Evolutionary conservation across 2,329 filamentous ascomycete genomes (phyloP).

Genomic region (Clonostachys rhizophaga): DNA sequence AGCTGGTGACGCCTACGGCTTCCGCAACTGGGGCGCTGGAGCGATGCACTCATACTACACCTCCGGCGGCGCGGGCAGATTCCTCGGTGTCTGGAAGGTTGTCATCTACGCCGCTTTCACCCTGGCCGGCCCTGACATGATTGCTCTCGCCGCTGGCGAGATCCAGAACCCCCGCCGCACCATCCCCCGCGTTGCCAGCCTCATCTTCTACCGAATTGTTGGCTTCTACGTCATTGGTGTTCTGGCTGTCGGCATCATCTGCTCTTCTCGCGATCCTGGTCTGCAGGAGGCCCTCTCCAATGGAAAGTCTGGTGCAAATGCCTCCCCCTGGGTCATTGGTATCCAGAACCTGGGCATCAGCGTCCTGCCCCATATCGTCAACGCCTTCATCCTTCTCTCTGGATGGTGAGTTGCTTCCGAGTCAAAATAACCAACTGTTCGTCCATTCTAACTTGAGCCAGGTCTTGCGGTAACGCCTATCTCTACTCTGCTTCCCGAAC

Average conservation of each 20-base stretch:
- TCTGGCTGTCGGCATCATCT: conserved; percentile 47
- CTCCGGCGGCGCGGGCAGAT: conserved; percentile 50
- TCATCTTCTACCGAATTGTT: conserved; percentile 69
- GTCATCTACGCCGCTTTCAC: conserved; percentile 67
- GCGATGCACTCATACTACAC: conserved; percentile 25
- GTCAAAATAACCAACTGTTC: too few species aligned
- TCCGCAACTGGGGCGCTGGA: conserved; percentile 46
- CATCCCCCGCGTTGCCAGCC: conserved; percentile 67
- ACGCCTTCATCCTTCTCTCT: conserved; percentile 50
- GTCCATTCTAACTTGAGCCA: conserved; percentile 37
- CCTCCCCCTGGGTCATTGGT: conserved; percentile 57
- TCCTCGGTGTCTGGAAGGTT: conserved; percentile 49
- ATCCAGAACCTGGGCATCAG: conserved; percentile 47
- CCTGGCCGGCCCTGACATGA: conserved; percentile 64
- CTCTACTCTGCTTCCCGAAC: conserved; percentile 40
- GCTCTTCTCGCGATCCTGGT: conserved; percentile 40
- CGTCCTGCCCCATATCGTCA: conserved; percentile 49
- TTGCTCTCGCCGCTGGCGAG: conserved; percentile 51
- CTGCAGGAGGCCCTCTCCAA: conserved; percentile 35
- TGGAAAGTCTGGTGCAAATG: conserved; percentile 47
- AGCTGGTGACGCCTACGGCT: conserved; percentile 56
- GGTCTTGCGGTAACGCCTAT: conserved; percentile 40
- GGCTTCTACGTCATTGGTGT: conserved; percentile 67
- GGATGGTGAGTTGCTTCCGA: conserved; percentile 28
- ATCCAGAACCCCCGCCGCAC: conserved; percentile 60